Evolutionary conservation across 345 rosid genomes (phyloP), one percentile per base, ranked within the genome.

Genomic region (Citrus inodora): DNA sequence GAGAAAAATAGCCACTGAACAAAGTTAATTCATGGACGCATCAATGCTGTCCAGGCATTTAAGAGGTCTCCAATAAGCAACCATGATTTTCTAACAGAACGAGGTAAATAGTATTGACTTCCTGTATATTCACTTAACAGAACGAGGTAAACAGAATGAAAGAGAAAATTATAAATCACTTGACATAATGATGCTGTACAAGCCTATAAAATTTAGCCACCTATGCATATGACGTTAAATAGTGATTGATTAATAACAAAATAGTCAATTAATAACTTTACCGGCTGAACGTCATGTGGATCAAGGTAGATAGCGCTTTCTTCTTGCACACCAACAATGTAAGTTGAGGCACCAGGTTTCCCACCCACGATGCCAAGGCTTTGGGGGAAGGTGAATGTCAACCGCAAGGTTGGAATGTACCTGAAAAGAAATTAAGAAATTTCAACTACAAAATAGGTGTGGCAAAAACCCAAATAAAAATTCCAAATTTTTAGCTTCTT

Each of bases 301-400:
- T 95, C 98, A 71, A 96, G 99, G 85, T 92, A 96, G 69, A 92
- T 87, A 68, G 87, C 92, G 75, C 86, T 84, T 30, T 89, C 93
- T 55, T 90, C 98, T 86, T 96, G 98, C 78, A 96, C 93, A 9
- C 97, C 99, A 63, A 96, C 82, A 55, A 96, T 88, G 83, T 96
- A 96, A 74, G 97, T 92, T 9, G 99, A 96, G 74, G 94, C 87
- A 80, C 97, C 89, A 59, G 99, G 92, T 86, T 92, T 96, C 27
- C 99, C 99, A 77, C 99, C 98, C 85, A 96, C 76, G 74, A 96
- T 88, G 51, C 99, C 98, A 68, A 96, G 90, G 87, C 98, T 92
- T 72, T 94, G 98, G 30, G 98, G 95, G 77, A 94, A 94, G 71
- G 92, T 85, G 86, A 94, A 94, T 66, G 96, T 89, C 53, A 90